Evolutionary conservation across 306 rosid species (phyloP).

Genomic region (Cyamopsis tetragonoloba): DNA sequence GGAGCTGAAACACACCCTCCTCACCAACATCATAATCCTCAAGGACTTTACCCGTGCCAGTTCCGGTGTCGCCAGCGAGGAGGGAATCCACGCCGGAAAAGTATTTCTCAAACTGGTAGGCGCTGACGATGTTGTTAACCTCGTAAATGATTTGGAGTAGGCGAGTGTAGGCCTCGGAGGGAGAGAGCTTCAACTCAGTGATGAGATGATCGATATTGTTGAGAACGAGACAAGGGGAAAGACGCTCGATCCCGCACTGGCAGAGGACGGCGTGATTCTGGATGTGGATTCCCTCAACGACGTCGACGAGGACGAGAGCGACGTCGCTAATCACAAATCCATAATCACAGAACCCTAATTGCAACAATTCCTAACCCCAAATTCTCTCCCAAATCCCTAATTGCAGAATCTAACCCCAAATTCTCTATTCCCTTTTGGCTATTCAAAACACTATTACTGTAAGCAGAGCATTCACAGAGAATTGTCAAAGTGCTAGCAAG

Average conservation of each 20-base stretch:
- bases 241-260: conserved; percentile 81
- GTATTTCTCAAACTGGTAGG: conserved; percentile 64
- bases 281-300: conserved; percentile 82
- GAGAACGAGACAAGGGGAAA: conserved; percentile 70
- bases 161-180: conserved; percentile 61
- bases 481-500: no score
- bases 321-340: no score
- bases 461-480: no score
- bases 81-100: conserved; percentile 66
- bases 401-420: no score
- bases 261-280: conserved; percentile 84
- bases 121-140: conserved; percentile 72
- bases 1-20: conserved; percentile 73
- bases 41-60: not conserved
- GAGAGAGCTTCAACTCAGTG: conserved; percentile 55
- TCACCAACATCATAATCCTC: conserved; percentile 49
- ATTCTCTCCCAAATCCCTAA: no score
- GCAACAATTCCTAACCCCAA: no score
- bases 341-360: no score
- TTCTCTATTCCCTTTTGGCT: no score
- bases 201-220: conserved; percentile 76
- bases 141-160: conserved; percentile 63
- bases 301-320: conserved; percentile 69
- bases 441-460: no score
- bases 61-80: conserved; percentile 25